phyloP scores from a whole-genome alignment of 768 basidiomycete species.

The Tulasnella sp. region DNA sequence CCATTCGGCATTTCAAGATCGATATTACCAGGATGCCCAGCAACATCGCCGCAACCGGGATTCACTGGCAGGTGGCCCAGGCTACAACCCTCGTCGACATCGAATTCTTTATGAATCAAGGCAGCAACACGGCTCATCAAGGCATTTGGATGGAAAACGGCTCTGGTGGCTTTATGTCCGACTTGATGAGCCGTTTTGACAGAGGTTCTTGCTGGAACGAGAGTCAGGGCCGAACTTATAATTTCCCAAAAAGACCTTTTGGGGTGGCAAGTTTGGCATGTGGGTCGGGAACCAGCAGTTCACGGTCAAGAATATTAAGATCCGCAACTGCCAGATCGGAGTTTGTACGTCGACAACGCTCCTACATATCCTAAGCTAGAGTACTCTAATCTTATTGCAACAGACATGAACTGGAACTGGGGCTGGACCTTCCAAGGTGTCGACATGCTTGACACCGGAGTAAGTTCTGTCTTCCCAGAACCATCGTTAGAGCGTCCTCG shows the following conservation, averaged over 20 bases:
- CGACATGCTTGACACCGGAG: slow-evolving; percentile 51
- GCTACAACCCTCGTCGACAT: slow-evolving; percentile 75
- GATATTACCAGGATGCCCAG: slow-evolving; percentile 60
- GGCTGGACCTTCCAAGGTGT: slow-evolving; percentile 60
- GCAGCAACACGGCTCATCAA: slow-evolving; percentile 65
- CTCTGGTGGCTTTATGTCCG: slow-evolving; percentile 40
- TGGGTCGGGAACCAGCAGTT: slow-evolving; percentile 78
- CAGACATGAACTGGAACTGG: slow-evolving; percentile 35
- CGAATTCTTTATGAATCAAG: slow-evolving; percentile 71
- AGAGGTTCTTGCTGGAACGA: slow-evolving; percentile 27
- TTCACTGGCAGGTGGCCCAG: slow-evolving; percentile 86
- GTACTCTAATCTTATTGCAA: not conserved
- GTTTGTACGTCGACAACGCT: not conserved
- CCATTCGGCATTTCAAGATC: slow-evolving; percentile 62
- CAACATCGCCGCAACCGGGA: slow-evolving; percentile 56
- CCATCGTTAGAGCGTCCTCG: not conserved
- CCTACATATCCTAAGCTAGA: not conserved
- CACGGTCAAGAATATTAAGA: slow-evolving; percentile 50
- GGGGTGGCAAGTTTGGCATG: slow-evolving; percentile 56
- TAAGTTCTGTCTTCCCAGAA: slow-evolving; percentile 41
- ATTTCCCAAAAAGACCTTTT: not conserved
- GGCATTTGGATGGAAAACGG: slow-evolving; percentile 48
- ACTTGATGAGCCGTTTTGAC: slow-evolving; percentile 31
- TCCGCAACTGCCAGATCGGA: slow-evolving; percentile 54
- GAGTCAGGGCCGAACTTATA: not conserved